These are phyloP conservation scores for Citrus inodora DNA, from an alignment of 345 rosid genomes.

Conservation along the genomic window DNA sequence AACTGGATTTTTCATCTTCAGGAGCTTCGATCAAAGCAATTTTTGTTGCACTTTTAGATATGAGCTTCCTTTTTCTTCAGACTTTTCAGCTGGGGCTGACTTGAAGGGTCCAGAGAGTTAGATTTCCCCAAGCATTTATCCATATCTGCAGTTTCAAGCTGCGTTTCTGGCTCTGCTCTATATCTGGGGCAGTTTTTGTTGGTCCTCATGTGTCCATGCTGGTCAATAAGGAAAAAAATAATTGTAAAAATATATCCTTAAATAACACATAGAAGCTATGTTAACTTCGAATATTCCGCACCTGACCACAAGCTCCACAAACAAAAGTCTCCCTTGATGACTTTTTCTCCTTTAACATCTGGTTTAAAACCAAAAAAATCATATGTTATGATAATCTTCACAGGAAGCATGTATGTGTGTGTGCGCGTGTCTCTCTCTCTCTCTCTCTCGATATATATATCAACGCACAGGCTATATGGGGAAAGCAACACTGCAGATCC, in stretches of 20 bases:
- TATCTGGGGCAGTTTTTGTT: conserved; percentile 95
- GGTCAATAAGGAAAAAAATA: conserved; percentile 25
- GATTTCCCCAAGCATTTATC: conserved; percentile 61
- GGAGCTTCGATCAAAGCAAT: conserved; percentile 43
- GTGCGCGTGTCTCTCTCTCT: too few relatives aligned
- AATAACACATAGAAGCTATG: neutral
- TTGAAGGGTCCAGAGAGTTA: conserved; percentile 46
- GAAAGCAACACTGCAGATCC: too few relatives aligned
- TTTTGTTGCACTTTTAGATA: conserved; percentile 45
- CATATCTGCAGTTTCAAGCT: conserved; percentile 42
- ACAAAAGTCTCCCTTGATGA: conserved; percentile 92
- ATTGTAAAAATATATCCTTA: conserved; percentile 3
- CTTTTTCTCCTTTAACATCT: conserved; percentile 89
- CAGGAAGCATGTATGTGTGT: neutral
- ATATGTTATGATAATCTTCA: conserved; percentile 13
- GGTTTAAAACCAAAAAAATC: conserved; percentile 11
- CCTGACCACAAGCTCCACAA: conserved; percentile 99
- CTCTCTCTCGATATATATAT: too few relatives aligned
- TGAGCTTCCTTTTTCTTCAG: conserved; percentile 61
- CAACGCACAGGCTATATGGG: neutral
- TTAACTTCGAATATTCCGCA: conserved; percentile 22
- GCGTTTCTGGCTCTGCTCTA: conserved; percentile 73
- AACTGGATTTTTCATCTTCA: conserved; percentile 50
- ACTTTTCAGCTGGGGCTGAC: conserved; percentile 51
- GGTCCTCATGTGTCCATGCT: conserved; percentile 99